These are phyloP conservation scores for Botrytis pseudocinerea DNA, from an alignment of 2,329 filamentous ascomycete species.

Conservation along the genomic window DNA sequence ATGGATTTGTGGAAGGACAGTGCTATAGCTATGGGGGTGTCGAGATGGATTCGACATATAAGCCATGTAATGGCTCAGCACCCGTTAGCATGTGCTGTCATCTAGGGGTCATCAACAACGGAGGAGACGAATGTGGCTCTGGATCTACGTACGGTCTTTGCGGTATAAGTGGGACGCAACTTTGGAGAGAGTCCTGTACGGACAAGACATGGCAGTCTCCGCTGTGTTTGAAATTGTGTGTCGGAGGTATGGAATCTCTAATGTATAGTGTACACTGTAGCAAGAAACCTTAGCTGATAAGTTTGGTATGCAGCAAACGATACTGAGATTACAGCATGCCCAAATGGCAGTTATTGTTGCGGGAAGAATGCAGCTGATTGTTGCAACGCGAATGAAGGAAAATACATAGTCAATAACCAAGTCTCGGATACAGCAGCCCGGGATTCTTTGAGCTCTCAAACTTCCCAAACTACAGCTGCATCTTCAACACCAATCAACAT, in stretches of 20 bases:
- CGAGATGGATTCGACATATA: constrained; percentile 4
- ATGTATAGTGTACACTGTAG: too few relatives aligned
- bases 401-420: constrained; percentile 21
- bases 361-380: constrained; percentile 14
- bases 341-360: constrained; percentile 22
- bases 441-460: neutral
- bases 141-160: constrained; percentile 23
- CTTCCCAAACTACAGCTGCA: neutral
- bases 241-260: constrained; percentile 5
- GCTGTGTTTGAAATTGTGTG: constrained; percentile 13
- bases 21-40: constrained; percentile 18
- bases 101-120: neutral
- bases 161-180: constrained; percentile 17
- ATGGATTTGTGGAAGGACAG: neutral
- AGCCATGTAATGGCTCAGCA: constrained; percentile 20
- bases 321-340: constrained; percentile 16
- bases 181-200: constrained; percentile 24
- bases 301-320: constrained; percentile 4
- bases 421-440: constrained; percentile 9
- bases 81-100: constrained; percentile 23
- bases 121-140: constrained; percentile 18
- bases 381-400: constrained; percentile 9
- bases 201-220: constrained; percentile 22
- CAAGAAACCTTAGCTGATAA: neutral
- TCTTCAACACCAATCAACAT: neutral